Evolutionary conservation across 495 filamentous ascomycete genomes (phyloP).

Genomic region (Penicillium steckii): DNA sequence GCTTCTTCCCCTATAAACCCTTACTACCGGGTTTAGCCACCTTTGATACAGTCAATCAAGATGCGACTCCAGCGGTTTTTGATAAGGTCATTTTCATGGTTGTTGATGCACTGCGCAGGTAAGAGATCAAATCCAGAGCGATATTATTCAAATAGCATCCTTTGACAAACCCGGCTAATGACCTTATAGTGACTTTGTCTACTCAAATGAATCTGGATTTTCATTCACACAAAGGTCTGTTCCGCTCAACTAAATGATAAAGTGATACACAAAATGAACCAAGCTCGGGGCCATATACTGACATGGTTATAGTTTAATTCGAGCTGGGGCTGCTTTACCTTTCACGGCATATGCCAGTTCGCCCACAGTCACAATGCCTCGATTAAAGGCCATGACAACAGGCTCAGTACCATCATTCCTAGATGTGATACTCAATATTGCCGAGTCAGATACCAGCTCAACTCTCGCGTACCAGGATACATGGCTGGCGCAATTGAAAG

Average conservation of each 20-base stretch:
- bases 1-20: conserved; percentile 98
- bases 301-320: conserved; percentile 66
- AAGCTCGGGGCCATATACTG: background rate
- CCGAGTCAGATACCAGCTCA: conserved; percentile 87
- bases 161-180: no score
- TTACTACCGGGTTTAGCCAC: conserved; percentile 79
- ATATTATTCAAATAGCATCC: background rate
- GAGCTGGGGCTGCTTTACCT: conserved; percentile 76
- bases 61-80: conserved; percentile 59
- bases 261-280: background rate
- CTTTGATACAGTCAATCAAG: conserved; percentile 50
- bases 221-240: conserved; percentile 81
- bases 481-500: conserved; percentile 90
- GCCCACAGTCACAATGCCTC: conserved; percentile 97
- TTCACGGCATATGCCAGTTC: conserved; percentile 96
- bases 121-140: conserved; percentile 6
- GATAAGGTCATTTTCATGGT: conserved; percentile 97
- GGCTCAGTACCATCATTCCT: conserved; percentile 95
- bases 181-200: conserved; percentile 87
- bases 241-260: no score
- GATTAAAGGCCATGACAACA: conserved; percentile 95
- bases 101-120: conserved; percentile 92
- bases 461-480: conserved; percentile 86
- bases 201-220: conserved; percentile 77
- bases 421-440: conserved; percentile 95